These are phyloP conservation scores for Borealophlyctis nickersoniae DNA, from an alignment of 192 early-diverging fungal genomes.

Conservation along the genomic window DNA sequence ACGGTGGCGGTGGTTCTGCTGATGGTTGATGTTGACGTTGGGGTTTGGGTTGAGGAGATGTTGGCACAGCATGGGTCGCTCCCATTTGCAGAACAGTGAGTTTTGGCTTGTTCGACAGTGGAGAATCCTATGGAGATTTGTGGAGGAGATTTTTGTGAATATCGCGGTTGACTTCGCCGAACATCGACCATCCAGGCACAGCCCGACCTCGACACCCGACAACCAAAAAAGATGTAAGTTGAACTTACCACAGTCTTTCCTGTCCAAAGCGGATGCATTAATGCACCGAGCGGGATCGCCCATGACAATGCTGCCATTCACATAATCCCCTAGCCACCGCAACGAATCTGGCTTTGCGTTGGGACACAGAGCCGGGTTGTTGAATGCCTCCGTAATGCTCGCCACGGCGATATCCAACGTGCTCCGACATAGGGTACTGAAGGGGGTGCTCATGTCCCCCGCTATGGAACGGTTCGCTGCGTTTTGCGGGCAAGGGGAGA, in stretches of 20 bases:
- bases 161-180: too few relatives aligned
- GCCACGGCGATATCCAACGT: not conserved
- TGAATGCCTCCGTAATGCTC: not conserved
- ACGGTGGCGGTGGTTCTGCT: not conserved
- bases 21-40: not conserved
- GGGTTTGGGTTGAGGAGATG: not conserved
- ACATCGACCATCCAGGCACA: too few relatives aligned
- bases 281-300: not conserved
- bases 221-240: too few relatives aligned
- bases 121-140: too few relatives aligned
- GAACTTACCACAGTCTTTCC: not conserved
- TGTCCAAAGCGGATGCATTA: not conserved
- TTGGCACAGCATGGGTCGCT: too few relatives aligned
- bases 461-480: not conserved
- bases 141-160: too few relatives aligned
- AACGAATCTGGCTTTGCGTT: not conserved
- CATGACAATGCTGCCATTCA: not conserved
- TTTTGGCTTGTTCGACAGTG: too few relatives aligned
- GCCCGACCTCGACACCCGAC: too few relatives aligned
- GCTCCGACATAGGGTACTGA: not conserved
- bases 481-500: slow-evolving; percentile 1
- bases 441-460: not conserved
- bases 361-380: not conserved
- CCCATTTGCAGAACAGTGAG: too few relatives aligned
- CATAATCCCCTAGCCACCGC: not conserved